Conservation (phyloP, 2,329 filamentous ascomycete species). For the Leptographium procerum region DNA sequence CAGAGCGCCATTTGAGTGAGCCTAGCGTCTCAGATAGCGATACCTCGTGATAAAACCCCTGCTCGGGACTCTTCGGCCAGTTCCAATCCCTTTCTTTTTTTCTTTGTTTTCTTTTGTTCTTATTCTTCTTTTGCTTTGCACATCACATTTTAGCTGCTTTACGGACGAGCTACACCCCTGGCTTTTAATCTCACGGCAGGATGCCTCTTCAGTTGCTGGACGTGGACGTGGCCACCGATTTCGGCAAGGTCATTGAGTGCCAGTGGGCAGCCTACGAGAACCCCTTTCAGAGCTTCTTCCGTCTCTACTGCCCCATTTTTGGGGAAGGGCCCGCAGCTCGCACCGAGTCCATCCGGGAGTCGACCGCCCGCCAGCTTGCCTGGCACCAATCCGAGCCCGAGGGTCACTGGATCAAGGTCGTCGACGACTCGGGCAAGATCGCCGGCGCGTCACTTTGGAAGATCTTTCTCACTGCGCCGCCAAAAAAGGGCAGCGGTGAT, state of each 20-base stretch:
- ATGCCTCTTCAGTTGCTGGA: not conserved
- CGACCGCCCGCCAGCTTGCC: not conserved
- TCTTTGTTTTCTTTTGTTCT: too few species aligned
- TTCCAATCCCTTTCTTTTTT: too few species aligned
- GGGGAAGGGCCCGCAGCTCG: not conserved
- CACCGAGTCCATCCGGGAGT: not conserved
- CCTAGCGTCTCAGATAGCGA: too few species aligned
- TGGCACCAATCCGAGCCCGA: not conserved
- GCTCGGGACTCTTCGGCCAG: too few species aligned
- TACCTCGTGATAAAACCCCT: too few species aligned
- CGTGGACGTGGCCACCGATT: not conserved
- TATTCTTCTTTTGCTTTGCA: too few species aligned
- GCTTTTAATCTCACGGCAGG: too few species aligned
- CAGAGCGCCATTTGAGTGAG: too few species aligned
- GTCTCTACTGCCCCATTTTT: not conserved
- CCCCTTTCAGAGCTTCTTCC: not conserved
- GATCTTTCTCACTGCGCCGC: not conserved
- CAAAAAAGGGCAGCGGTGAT: too few species aligned
- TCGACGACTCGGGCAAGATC: not conserved
- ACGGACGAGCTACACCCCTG: too few species aligned
- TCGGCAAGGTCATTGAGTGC: not conserved
- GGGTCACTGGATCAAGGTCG: not conserved
- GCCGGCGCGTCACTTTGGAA: conserved; percentile 1
- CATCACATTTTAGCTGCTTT: too few species aligned
- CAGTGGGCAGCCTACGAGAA: not conserved